phyloP scores from a whole-genome alignment of 805 yeast genomes.

The Candida fluviatilis region DNA sequence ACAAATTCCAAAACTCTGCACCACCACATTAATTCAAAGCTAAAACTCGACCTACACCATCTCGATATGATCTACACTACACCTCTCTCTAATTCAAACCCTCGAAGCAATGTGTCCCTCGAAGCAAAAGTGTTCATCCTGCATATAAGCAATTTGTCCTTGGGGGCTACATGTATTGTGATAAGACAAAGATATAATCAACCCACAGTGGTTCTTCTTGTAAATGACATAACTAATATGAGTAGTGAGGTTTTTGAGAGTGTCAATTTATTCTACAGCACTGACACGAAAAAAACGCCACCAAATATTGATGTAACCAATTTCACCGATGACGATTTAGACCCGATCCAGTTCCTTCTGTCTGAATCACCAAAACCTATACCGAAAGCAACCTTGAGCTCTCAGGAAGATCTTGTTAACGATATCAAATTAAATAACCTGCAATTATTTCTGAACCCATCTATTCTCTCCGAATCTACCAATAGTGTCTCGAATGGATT shows the following conservation, averaged over 20 bases:
- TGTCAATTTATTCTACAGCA: neutral
- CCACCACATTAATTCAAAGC: too few species aligned
- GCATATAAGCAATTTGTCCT: too few species aligned
- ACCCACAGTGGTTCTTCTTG: too few species aligned
- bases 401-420: neutral
- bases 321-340: conserved; percentile 16
- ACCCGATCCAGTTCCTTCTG: conserved; percentile 21
- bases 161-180: too few species aligned
- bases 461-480: neutral
- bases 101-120: too few species aligned
- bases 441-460: conserved; percentile 5
- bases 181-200: too few species aligned
- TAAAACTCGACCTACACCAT: too few species aligned
- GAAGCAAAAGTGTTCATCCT: too few species aligned
- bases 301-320: conserved; percentile 2
- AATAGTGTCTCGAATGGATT: neutral
- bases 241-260: conserved; percentile 3
- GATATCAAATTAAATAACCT: conserved; percentile 4
- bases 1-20: too few species aligned
- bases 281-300: neutral
- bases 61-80: too few species aligned
- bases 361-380: conserved; percentile 12
- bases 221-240: neutral
- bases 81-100: too few species aligned
- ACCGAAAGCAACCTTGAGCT: neutral